Base-by-base conservation (phyloP, 2,329 filamentous ascomycete genomes). In the Ophiocordyceps sinensis region DNA sequence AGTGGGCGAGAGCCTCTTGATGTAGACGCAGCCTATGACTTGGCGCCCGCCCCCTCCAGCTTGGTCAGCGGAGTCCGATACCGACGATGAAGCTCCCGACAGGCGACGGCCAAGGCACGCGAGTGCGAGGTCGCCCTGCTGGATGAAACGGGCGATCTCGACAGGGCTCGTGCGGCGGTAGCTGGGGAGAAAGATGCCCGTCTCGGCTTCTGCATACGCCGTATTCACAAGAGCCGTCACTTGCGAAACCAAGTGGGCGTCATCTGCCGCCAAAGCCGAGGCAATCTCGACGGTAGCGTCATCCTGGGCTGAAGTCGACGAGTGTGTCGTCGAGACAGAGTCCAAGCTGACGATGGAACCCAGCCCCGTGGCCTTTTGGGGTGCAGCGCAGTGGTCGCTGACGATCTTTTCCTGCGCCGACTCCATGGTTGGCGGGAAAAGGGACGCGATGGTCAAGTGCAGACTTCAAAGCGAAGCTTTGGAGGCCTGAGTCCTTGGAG, bases 161-260 rank as follows among this genome's bases (percentile, higher is more conserved):
- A 36, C n/a, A n/a, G n/a, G n/a, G n/a, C n/a, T n/a, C n/a, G n/a
- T n/a, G 12, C 56, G 49, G 32, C 51, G 42, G 42, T 54, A 59
- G 1, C 49, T 51, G 3, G 48, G 39, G 2, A 42, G 32, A 21
- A 58, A 59, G 3, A 59, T 49, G 23, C 49, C 53, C 0, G 28
- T 15, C 23, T 59, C 56, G 3, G 50, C 51, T 8, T 50, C 49
- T 7, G 29, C 39, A 31, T 53, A 59, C 5, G 47, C 54, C 0
- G 41, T 37, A 34, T 59, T 59, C 34, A 58, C 52, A 2, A 59
- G 19, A 4, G 37, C 36, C 5, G 41, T 36, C 6, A 50, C 34
- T 8, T 15, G 14, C 29, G 40, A 37, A 12, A 21, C 15, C n/a
- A 53, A 39, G 0, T 23, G 15, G 14, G 40, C 19, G 8, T 59